Evolutionary conservation across 129 eudicot species (phyloP), one percentile per base, ranked within the genome.

Genomic region (Flaveria brownii): DNA sequence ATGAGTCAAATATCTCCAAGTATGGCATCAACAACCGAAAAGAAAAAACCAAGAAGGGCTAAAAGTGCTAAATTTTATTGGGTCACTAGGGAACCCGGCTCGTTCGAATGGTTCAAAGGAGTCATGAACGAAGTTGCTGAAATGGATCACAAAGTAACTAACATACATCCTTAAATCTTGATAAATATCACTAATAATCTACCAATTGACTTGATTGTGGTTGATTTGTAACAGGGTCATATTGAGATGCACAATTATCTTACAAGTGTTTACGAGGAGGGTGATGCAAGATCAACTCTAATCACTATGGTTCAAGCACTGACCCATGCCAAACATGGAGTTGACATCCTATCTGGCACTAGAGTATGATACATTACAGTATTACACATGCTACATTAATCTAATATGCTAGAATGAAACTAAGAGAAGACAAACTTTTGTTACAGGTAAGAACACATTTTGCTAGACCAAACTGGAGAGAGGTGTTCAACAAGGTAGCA

Each of bases 71-170:
- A 95, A 80, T 95, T 95, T 80, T 95, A 95, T 80, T 95, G 99
- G 99, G 97, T 95, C 57, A 91, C 99, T 23, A 87, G 97, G 70
- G 99, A 95, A 73, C 96, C 92, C 82, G 96, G 97, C 1, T 95
- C 99, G 15, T 95, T 95, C 72, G 99, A 95, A 85, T 95, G 99
- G 99, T 95, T 95, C 80, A 95, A 95, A 86, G 99, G 96, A 17
- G 97, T 95, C 61, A 95, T 91, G 99, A 84, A 95, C 77, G 99
- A 95, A 91, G 89, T 95, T 45, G 93, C 99, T 0, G 97, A 89
- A 25, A 88, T 86, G 42, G 99, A 95, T 85, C 97, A 89, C 76
- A 84, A 96, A 90, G 99, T 95, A 95, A 76, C 10, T 26, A 30
- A 1, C 22, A 63, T 12, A 5, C 5, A 10, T 52, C 9, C 14